Percentiles rank a stretch among this genome's conserved stretches.
Conservation (phyloP, 1,284 basidiomycete species). For the Marasmius tenuissimus region DNA sequence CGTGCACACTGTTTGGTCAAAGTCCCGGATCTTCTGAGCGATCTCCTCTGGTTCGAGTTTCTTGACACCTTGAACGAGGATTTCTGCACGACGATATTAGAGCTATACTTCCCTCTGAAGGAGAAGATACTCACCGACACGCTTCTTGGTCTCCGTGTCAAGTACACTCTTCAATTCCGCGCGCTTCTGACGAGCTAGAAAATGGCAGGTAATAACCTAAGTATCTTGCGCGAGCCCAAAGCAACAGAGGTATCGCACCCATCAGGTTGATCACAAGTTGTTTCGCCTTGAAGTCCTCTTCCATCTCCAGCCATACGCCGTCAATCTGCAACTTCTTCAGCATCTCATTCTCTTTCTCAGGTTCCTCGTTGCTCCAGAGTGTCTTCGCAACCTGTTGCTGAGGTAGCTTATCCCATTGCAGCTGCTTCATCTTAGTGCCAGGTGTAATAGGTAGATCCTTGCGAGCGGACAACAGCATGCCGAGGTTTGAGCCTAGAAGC, state of each 20-base stretch:
- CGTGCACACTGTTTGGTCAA: slow-evolving; percentile 83
- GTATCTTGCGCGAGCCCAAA: not conserved
- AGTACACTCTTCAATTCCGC: slow-evolving; percentile 91
- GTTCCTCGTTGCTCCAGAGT: slow-evolving; percentile 76
- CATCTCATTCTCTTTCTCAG: slow-evolving; percentile 74
- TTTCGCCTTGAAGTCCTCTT: slow-evolving; percentile 97
- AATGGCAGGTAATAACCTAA: slow-evolving; percentile 3
- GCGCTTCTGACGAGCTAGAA: slow-evolving; percentile 71
- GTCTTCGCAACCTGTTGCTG: slow-evolving; percentile 84
- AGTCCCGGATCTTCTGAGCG: slow-evolving; percentile 79
- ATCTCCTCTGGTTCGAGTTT: slow-evolving; percentile 83
- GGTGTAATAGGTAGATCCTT: slow-evolving; percentile 89
- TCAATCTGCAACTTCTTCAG: slow-evolving; percentile 77
- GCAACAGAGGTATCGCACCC: slow-evolving; percentile 42
- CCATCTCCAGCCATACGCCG: slow-evolving; percentile 95
- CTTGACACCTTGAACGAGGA: slow-evolving; percentile 86
- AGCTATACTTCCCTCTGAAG: slow-evolving; percentile 1
- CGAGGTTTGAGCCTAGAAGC: slow-evolving; percentile 57
- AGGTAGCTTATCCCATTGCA: slow-evolving; percentile 98
- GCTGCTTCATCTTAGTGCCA: slow-evolving; percentile 92
- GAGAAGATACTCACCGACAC: slow-evolving; percentile 66
- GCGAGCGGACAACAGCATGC: slow-evolving; percentile 57
- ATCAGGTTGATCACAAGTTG: slow-evolving; percentile 86
- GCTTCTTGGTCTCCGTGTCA: slow-evolving; percentile 87
- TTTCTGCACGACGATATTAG: slow-evolving; percentile 52